A percentile compares a stretch with the other conserved stretches of the same genome.
Conservation (phyloP, 352 stramenopile species). For the Globisporangium recalcitrans region DNA sequence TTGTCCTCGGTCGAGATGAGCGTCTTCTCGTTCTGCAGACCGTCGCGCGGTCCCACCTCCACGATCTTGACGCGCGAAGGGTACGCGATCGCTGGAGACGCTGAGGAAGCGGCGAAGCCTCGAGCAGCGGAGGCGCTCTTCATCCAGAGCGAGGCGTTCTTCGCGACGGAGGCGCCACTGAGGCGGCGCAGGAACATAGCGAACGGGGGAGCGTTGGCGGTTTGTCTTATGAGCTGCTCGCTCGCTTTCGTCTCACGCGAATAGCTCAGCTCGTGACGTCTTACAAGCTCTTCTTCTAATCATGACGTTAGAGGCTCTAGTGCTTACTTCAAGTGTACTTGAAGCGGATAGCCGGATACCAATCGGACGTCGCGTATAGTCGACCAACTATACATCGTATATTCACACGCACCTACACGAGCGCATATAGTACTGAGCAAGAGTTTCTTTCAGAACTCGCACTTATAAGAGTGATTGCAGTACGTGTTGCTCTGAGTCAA, state of each 20-base stretch:
- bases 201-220: neutral
- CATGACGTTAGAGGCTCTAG: neutral
- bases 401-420: no score
- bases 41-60: slow-evolving; percentile 94
- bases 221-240: slow-evolving; percentile 7
- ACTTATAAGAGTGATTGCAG: neutral
- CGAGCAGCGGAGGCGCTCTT: neutral
- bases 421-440: no score
- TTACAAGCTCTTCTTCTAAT: neutral
- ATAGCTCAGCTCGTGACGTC: no score
- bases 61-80: slow-evolving; percentile 87
- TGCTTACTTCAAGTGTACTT: neutral
- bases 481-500: neutral
- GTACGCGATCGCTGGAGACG: slow-evolving; percentile 27
- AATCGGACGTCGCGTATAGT: neutral
- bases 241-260: neutral
- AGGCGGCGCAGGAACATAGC: neutral
- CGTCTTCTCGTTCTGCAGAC: slow-evolving; percentile 93
- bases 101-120: neutral
- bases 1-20: slow-evolving; percentile 88
- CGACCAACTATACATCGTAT: no score
- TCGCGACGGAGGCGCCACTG: neutral
- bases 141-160: neutral
- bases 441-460: no score
- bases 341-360: neutral